Base-by-base conservation (phyloP, 2,329 filamentous ascomycete genomes). In the Graphilbum fragrans region DNA sequence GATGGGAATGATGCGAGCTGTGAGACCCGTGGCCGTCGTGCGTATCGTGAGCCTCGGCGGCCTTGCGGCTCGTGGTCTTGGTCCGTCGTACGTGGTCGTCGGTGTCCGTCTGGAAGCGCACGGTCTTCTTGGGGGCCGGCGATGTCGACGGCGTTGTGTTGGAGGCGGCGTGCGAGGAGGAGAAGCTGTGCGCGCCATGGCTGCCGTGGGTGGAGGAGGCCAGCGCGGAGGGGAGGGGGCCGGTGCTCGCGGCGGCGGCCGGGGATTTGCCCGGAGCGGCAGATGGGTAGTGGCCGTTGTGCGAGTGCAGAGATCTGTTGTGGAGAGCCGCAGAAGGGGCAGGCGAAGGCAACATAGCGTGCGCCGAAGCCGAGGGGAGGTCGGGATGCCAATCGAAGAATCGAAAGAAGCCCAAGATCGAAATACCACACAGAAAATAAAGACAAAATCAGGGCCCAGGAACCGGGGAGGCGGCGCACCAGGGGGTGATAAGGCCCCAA, bases 21-120 rank as follows among this genome's bases (percentile, higher is more conserved):
- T 23, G 3, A 20, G 31, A 17, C 23, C 34, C n/a, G 37, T 19
- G 37, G 45, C 18, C n/a, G 41, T 20, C 23, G 19, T 9, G 36
- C n/a, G 17, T 17, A n/a, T 38, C 19, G 35, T 36, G 33, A 16
- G 21, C 17, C 17, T 17, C n/a, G 19, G 19, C 6, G 16, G 22
- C 40, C 39, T 31, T 35, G 27, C 37, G 14, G 38, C 33, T 35
- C 43, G 11, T 27, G 41, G 21, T 29, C 19, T 11, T 35, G 34
- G 32, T 47, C 21, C 34, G 37, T 19, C 39, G 37, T 6, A n/a
- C 25, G 19, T 5, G 6, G 10, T 43, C 40, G 6, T 36, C 38
- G 37, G 18, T 21, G 20, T 36, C 41, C 16, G 42, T 40, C 35
- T 46, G 44, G 34, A 49, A 49, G 37, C 47, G 47, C 17, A 49